These are phyloP conservation scores for Apiospora sp. DNA, from an alignment of 2,329 filamentous ascomycete genomes.

Conservation along the genomic window DNA sequence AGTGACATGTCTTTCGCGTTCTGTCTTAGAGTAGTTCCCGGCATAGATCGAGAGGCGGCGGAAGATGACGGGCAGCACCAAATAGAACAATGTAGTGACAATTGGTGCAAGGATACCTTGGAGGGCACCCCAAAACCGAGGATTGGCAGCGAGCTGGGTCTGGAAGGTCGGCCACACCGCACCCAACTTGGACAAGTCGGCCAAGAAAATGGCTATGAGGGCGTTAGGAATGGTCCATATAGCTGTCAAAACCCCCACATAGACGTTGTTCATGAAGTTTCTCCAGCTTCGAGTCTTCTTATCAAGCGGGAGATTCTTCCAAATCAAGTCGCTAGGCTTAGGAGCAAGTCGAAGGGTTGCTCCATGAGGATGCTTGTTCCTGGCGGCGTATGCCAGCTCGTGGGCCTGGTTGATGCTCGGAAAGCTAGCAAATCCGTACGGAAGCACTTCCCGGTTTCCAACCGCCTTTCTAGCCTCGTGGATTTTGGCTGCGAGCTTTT, in stretches of 20 bases:
- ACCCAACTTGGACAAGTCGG: slow-evolving; percentile 83
- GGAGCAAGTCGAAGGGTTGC: slow-evolving; percentile 82
- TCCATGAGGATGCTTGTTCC: slow-evolving; percentile 81
- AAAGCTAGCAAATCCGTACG: slow-evolving; percentile 95
- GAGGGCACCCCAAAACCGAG: slow-evolving; percentile 80
- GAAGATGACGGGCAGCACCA: slow-evolving; percentile 90
- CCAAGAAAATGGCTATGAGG: slow-evolving; percentile 90
- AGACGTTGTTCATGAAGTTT: slow-evolving; percentile 81
- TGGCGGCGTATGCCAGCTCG: slow-evolving; percentile 81
- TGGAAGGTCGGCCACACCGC: slow-evolving; percentile 81
- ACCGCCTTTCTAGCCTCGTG: slow-evolving; percentile 82
- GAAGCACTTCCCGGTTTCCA: slow-evolving; percentile 86
- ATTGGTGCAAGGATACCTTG: slow-evolving; percentile 93
- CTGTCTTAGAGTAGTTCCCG: slow-evolving; percentile 91
- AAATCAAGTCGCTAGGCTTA: slow-evolving; percentile 90
- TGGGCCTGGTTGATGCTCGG: slow-evolving; percentile 89
- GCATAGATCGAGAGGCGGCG: slow-evolving; percentile 82
- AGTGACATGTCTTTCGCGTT: slow-evolving; percentile 88
- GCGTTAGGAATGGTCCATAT: slow-evolving; percentile 93
- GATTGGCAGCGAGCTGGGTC: slow-evolving; percentile 65
- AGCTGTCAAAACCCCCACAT: slow-evolving; percentile 81
- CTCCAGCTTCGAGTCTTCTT: slow-evolving; percentile 73
- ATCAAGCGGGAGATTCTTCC: slow-evolving; percentile 86
- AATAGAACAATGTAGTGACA: slow-evolving; percentile 85
- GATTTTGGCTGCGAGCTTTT: slow-evolving; percentile 82